These are phyloP conservation scores for Lentinus tigrinus DNA, from an alignment of 768 basidiomycete species.

Conservation along the genomic window DNA sequence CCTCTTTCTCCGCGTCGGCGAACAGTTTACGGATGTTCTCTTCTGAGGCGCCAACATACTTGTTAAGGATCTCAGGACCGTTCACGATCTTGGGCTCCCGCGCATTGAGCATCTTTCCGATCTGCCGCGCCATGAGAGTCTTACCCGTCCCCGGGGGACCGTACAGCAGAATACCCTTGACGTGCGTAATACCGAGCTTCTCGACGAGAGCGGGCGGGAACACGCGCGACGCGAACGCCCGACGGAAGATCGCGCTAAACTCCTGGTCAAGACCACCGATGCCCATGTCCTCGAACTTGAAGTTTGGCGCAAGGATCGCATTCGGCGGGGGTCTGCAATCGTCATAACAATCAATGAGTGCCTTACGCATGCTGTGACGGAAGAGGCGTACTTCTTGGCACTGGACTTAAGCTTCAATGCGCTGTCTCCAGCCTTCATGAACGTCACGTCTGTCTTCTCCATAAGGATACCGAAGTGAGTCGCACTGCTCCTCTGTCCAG, in stretches of 20 bases:
- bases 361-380: neutral
- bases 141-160: conserved; percentile 99
- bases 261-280: conserved; percentile 96
- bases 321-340: conserved; percentile 76
- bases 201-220: conserved; percentile 97
- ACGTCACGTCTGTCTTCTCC: conserved; percentile 88
- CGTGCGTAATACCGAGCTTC: conserved; percentile 96
- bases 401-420: conserved; percentile 89
- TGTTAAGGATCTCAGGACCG: conserved; percentile 96
- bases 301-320: conserved; percentile 94
- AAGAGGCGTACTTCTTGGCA: conserved; percentile 69
- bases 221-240: conserved; percentile 97
- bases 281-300: conserved; percentile 99
- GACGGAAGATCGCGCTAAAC: conserved; percentile 95
- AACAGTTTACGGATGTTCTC: conserved; percentile 98
- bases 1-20: conserved; percentile 98
- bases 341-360: neutral
- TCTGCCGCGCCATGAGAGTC: conserved; percentile 96
- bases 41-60: conserved; percentile 95
- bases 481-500: conserved; percentile 48
- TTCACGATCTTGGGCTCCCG: conserved; percentile 98
- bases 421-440: conserved; percentile 81
- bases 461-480: conserved; percentile 72
- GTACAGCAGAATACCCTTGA: conserved; percentile 95
- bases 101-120: conserved; percentile 98